Evolutionary conservation across 345 rosid species (phyloP).

Genomic region (Microcos paniculata): DNA sequence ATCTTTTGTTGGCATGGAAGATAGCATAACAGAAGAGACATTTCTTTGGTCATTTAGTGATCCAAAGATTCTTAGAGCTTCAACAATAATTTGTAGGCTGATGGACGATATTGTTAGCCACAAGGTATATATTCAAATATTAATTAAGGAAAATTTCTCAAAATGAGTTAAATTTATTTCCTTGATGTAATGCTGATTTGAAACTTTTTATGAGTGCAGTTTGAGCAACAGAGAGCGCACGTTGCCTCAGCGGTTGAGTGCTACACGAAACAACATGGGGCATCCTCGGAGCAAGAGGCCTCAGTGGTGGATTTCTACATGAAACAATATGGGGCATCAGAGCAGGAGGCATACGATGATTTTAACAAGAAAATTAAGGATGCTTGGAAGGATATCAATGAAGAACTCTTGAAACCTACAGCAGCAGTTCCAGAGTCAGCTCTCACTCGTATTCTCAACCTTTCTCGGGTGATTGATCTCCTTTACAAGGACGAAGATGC

Average conservation of each 20-base stretch:
- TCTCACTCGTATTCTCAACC: neutral
- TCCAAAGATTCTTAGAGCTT: conserved; percentile 25
- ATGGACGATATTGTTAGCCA: conserved; percentile 27
- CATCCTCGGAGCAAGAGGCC: neutral
- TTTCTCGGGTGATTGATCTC: neutral
- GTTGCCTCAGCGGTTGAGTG: neutral
- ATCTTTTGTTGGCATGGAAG: conserved; percentile 31
- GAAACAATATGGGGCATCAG: neutral
- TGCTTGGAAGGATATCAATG: conserved; percentile 18
- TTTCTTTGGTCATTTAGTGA: conserved; percentile 18
- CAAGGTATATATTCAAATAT: neutral
- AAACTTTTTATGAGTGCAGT: neutral
- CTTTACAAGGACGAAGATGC: conserved; percentile 2
- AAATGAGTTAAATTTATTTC: too few relatives aligned
- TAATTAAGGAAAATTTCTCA: too few relatives aligned
- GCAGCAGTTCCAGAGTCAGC: neutral
- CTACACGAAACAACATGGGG: neutral
- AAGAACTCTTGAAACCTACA: neutral
- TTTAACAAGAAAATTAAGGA: neutral
- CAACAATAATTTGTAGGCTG: conserved; percentile 22
- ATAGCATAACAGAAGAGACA: conserved; percentile 7
- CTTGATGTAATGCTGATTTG: neutral
- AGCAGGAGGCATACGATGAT: neutral
- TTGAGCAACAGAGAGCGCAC: conserved; percentile 6
- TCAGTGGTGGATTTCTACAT: neutral